Evolutionary conservation across 208 protist species (phyloP), one percentile per base, ranked within the genome.

Genomic region (Angomonas ambiguus): DNA sequence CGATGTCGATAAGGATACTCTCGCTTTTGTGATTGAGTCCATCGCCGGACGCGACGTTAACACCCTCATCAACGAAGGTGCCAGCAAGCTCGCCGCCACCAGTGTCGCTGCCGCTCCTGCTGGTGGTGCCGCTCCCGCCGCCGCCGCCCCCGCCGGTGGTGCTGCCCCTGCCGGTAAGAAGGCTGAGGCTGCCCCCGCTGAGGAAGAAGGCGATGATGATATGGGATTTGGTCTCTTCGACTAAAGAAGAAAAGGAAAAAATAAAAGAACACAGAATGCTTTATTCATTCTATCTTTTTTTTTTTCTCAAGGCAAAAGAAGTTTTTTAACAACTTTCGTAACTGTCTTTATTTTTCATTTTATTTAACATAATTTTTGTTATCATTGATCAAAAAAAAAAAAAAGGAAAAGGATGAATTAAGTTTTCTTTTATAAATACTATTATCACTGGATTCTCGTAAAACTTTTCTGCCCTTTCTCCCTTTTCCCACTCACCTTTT

Each of bases 141-240:
- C 76, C 53, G 51, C 77, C 38, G 76, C 76, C 30, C 76, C 61
- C 45, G 71, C 70, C 32, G 64, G 27, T 63, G 35, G 8, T 34
- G 85, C 87, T 60, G 71, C 80, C 16, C 71, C 79, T 31, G 83
- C 76, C n/a, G 72, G 67, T 25, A 62, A 76, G 57, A 87, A 85
- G 67, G 73, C 66, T 61, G 74, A 74, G 4, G 20, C 20, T 20
- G 30, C 16, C 5, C 13, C 49, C 32, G 25, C 27, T 8, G 88
- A 92, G 69, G 85, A 92, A 62, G 86, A 96, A 65, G 87, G 79
- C 34, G 90, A 96, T 51, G 92, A 94, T 61, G 85, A 88, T 32
- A 94, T 94, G 87, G 91, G 85, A 69, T 94, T 96, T 59, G 91
- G 88, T 76, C 90, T 96, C 51, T 96, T 96, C 64, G 92, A 96